phyloP scores from a whole-genome alignment of 108 stramenopile species.

The Conticribra guillardii region DNA sequence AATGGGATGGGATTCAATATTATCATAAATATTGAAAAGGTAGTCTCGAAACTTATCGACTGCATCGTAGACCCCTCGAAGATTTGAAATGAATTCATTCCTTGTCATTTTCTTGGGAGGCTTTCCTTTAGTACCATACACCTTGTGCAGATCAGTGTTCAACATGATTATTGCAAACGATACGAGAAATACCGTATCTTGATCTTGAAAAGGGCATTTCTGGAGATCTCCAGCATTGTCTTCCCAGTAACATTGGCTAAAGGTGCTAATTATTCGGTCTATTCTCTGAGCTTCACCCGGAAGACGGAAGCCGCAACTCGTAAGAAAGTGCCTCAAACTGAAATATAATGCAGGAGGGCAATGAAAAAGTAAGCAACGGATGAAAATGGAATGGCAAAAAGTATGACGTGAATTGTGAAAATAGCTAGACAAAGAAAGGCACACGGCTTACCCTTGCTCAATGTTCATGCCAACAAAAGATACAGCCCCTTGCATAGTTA shows the following conservation, averaged over 20 bases:
- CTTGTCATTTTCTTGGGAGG: conserved; percentile 87
- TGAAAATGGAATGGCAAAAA: no score
- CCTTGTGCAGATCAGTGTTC: conserved; percentile 97
- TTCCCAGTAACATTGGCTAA: conserved; percentile 95
- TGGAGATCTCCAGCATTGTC: conserved; percentile 89
- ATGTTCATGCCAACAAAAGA: conserved; percentile 96
- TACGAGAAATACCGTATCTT: conserved; percentile 91
- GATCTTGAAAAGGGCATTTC: conserved; percentile 85
- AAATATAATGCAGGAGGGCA: conserved; percentile 10
- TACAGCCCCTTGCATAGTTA: conserved; percentile 80
- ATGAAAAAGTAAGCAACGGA: conserved; percentile 1
- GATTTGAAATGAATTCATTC: conserved; percentile 87
- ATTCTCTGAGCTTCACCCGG: conserved; percentile 98
- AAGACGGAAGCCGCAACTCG: conserved; percentile 90
- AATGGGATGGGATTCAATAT: conserved; percentile 77
- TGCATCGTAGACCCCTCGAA: conserved; percentile 72
- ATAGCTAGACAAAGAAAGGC: background rate
- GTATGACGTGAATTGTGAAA: background rate
- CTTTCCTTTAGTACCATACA: conserved; percentile 44
- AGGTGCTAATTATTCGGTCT: conserved; percentile 89
- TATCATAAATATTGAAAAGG: conserved; percentile 77
- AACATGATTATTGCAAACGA: conserved; percentile 97
- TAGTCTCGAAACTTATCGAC: conserved; percentile 78
- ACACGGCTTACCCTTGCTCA: conserved; percentile 76
- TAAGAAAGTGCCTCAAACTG: conserved; percentile 87